phyloP scores from a whole-genome alignment of 208 protist genomes.

The Vickermania ingenoplastis region DNA sequence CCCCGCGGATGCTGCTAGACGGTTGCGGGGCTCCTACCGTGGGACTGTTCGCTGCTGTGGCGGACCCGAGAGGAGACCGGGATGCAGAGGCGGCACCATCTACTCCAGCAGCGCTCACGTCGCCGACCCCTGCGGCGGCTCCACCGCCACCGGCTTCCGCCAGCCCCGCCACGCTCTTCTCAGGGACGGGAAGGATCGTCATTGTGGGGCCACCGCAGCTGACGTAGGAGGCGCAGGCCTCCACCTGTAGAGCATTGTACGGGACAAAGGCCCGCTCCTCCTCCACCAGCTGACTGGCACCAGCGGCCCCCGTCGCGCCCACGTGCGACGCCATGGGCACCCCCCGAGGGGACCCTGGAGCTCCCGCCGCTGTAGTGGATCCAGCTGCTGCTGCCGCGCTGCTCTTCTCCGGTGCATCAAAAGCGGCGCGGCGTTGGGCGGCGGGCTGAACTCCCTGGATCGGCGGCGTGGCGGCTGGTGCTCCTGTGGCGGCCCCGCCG shows the following conservation, averaged over 20 bases:
- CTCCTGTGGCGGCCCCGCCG: background rate
- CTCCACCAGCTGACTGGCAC: background rate
- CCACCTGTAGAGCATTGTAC: slow-evolving; percentile 1
- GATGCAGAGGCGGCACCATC: background rate
- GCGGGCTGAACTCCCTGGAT: background rate
- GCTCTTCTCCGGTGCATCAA: no score
- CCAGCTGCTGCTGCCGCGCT: no score
- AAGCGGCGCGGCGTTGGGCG: background rate
- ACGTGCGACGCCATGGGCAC: background rate
- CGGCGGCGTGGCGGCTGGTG: background rate
- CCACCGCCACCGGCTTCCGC: no score
- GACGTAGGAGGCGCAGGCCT: background rate
- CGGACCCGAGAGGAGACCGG: no score
- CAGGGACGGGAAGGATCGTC: background rate
- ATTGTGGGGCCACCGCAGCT: background rate
- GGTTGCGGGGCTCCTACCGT: no score
- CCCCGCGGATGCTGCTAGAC: no score
- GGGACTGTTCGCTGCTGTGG: no score
- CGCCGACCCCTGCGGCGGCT: background rate
- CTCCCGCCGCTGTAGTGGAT: no score
- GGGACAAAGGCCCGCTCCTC: background rate
- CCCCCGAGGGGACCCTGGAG: background rate
- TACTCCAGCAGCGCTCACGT: background rate
- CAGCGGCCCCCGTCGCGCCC: background rate
- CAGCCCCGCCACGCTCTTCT: no score